A percentile compares a stretch with the other conserved stretches of the same genome.
Evolutionary conservation across 2,329 filamentous ascomycete genomes (phyloP).

Genomic region (Penicillium sp.): DNA sequence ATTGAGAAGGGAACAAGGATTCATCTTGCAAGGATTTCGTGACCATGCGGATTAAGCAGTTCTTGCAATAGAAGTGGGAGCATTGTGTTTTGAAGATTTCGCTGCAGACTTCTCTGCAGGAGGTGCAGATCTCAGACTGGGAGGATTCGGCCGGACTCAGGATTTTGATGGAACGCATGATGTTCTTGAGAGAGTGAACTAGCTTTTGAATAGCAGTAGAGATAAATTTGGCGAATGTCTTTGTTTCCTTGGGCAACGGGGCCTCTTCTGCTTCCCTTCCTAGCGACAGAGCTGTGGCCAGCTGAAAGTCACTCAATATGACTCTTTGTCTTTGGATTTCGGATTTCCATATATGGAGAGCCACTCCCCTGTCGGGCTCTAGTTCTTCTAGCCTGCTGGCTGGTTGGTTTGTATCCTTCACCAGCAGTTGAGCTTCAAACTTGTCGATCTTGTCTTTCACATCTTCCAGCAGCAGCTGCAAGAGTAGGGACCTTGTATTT

Average conservation of each 20-base stretch:
- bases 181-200: background rate
- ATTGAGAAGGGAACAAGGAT: background rate
- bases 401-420: background rate
- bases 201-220: background rate
- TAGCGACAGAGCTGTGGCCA: background rate
- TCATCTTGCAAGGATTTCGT: background rate
- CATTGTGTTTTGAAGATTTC: background rate
- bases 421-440: background rate
- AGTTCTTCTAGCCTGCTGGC: background rate
- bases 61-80: constrained; percentile 1
- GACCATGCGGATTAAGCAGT: background rate
- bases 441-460: background rate
- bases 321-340: background rate
- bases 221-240: background rate
- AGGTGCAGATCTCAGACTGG: background rate
- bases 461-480: background rate
- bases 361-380: background rate
- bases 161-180: background rate
- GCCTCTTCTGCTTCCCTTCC: background rate
- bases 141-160: background rate
- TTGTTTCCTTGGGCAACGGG: background rate
- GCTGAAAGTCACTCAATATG: background rate
- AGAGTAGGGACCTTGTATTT: background rate
- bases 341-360: background rate
- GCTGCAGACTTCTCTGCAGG: background rate